Base-by-base conservation (phyloP, 345 rosid genomes). In the Rhizophora mangle region DNA sequence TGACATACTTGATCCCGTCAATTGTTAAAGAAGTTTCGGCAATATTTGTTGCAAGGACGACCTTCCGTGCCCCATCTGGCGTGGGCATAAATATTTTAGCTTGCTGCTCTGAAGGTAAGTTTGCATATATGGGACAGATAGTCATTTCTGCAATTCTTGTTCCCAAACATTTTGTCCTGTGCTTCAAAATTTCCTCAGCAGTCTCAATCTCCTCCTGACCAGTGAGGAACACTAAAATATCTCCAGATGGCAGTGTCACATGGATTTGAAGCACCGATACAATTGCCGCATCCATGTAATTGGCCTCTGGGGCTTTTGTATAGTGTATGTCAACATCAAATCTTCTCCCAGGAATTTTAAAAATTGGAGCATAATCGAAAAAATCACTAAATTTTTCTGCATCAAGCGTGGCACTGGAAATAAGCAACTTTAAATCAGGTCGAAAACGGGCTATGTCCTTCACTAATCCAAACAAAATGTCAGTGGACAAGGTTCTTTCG, bases 111-210 rank as follows among this genome's bases (percentile, higher is more conserved):
- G 97, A 92, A 49, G 97, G 99, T 78, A 95, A 87, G 71, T 95
- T 95, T 34, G 99, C 97, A 77, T 92, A 95, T 71, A 92, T 95
- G 0, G 99, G 99, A 76, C 97, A 95, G 67, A 95, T 95, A 47
- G 92, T 92, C 58, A 95, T 83, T 69, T 95, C 99, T 0, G 93
- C 92, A 69, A 95, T 95, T 81, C 88, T 95, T 32, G 99, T 83
- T 69, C 99, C 99, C 74, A 92, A 76, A 51, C 96, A 95, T 81
- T 87, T 87, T 64, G 87, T 88, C 78, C 97, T 83, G 30, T 89
- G 91, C 85, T 88, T 94, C 83, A 94, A 80, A 74, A 83, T 89
- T 81, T 94, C 97, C 72, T 94, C 97, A 20, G 93, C 96, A 27
- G 96, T 77, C 82, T 91, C 97, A 64, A 91, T 91, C 83, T 91